A percentile compares a stretch with the other conserved stretches of the same genome.
Evolutionary conservation across 1,284 basidiomycete species (phyloP).

Genomic region (Bondarzewia mesenterica): DNA sequence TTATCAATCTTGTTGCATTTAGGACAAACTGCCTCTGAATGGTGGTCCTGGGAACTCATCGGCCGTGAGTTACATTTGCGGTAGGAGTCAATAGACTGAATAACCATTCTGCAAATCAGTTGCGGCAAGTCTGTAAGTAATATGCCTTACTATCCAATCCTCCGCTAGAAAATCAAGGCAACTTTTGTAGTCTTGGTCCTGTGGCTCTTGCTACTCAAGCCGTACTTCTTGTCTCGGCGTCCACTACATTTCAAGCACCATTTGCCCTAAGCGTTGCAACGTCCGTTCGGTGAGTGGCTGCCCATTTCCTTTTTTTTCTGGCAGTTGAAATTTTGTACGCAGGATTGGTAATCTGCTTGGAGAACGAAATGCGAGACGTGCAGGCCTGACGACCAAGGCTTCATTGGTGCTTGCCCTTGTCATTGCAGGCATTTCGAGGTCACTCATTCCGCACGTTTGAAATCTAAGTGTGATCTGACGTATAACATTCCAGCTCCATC

Average conservation of each 20-base stretch:
- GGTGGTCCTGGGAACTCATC: constrained; percentile 89
- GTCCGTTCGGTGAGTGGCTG: constrained; percentile 60
- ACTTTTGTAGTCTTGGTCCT: constrained; percentile 44
- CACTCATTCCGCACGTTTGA: constrained; percentile 7
- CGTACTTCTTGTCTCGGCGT: constrained; percentile 64
- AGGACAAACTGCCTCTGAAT: constrained; percentile 66
- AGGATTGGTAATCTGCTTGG: constrained; percentile 82
- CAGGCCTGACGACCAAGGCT: constrained; percentile 54
- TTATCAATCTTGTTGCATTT: neutral
- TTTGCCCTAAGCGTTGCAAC: constrained; percentile 76
- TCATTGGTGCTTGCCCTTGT: constrained; percentile 53
- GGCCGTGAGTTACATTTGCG: constrained; percentile 31
- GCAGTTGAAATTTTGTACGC: neutral
- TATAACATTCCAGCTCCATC: constrained; percentile 38
- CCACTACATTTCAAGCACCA: constrained; percentile 81
- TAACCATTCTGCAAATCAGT: constrained; percentile 23
- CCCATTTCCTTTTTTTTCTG: neutral
- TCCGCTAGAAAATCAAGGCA: too few species aligned
- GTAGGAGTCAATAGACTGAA: neutral
- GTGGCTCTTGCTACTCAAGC: constrained; percentile 64
- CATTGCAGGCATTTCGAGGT: constrained; percentile 60
- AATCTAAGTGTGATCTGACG: neutral
- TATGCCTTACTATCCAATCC: too few species aligned
- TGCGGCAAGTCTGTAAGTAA: constrained; percentile 50
- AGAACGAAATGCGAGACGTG: constrained; percentile 59